Base-by-base conservation (phyloP, 2,329 filamentous ascomycete genomes). In the Aspergillus proliferans region DNA sequence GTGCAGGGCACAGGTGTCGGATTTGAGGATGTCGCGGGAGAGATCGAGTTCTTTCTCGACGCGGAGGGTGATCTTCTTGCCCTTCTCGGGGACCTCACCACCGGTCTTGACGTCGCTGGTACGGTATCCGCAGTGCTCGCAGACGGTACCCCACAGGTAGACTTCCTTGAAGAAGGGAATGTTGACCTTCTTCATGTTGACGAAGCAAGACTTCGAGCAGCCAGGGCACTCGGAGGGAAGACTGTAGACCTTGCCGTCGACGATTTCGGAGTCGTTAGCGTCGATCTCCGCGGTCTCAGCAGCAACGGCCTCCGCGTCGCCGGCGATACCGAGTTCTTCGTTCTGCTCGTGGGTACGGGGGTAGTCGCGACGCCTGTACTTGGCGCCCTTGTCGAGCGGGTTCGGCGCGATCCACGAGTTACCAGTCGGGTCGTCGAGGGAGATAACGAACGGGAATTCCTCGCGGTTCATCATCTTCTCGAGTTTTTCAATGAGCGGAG, bases 141-240 rank as follows among this genome's bases (percentile, higher is more conserved):
- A 98, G 24, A 89, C 85, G 2, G 92, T 97, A 59, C 85, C 91
- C 88, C 95, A 97, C 60, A 98, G 79, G 38, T 96, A 85, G 3
- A 98, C 93, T 65, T 97, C 88, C 73, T 96, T 95, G 76, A 98
- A 98, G 73, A 95, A 87, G 1, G 93, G 93, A 54, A 98, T 96
- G 62, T 95, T 89, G 49, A 97, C 89, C 85, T 95, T 95, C 76
- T 96, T 95, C 89, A 96, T 96, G 71, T 95, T 91, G 8, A 94
- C 95, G 3, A 84, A 83, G 72, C 91, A 96, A 4, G 83, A 75
- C 70, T 87, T 87, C 63, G 85, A 84, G 76, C 93, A 98, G 53
- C 88, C 92, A 0, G 93, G 93, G 69, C 93, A 98, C 50, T 84
- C 87, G 6, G 91, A 86, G 2, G 92, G 92, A 73, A 98, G 93